phyloP scores from a whole-genome alignment of 768 basidiomycete species.

The Leccinum broughii region DNA sequence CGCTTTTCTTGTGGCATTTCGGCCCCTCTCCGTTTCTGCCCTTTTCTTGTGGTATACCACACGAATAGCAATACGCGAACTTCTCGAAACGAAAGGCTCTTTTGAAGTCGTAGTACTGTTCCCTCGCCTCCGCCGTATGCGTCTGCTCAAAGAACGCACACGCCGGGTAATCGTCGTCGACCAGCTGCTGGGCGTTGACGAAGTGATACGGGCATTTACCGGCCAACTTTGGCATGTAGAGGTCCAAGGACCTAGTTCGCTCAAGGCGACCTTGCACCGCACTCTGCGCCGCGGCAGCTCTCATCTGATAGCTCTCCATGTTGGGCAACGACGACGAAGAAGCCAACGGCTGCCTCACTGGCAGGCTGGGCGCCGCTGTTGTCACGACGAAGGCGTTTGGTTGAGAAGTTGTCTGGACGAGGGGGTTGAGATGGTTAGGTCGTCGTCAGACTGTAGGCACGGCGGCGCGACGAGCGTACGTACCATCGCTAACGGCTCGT shows the following conservation, averaged over 20 bases:
- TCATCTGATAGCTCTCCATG: background rate
- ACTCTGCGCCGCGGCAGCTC: background rate
- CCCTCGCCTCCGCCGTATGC: no score
- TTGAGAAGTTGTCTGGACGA: no score
- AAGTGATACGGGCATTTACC: conserved; percentile 13
- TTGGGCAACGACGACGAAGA: background rate
- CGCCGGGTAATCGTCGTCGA: background rate
- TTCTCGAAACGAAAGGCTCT: background rate
- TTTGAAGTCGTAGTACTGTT: background rate
- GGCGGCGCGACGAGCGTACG: no score
- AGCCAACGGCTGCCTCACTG: no score
- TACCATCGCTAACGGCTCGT: no score
- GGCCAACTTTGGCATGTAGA: conserved; percentile 1
- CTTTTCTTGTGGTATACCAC: conserved; percentile 2
- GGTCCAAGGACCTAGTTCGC: conserved; percentile 1
- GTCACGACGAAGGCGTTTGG: no score
- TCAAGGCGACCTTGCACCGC: background rate
- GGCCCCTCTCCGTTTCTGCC: background rate
- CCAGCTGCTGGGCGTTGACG: background rate
- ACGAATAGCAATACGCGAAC: background rate
- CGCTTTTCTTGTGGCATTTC: background rate
- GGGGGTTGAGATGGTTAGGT: no score
- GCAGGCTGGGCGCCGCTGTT: no score
- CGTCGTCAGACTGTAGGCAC: no score
- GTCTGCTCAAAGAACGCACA: background rate